phyloP scores from a whole-genome alignment of 2,329 filamentous ascomycete species.

The Colletotrichum spaethianum region DNA sequence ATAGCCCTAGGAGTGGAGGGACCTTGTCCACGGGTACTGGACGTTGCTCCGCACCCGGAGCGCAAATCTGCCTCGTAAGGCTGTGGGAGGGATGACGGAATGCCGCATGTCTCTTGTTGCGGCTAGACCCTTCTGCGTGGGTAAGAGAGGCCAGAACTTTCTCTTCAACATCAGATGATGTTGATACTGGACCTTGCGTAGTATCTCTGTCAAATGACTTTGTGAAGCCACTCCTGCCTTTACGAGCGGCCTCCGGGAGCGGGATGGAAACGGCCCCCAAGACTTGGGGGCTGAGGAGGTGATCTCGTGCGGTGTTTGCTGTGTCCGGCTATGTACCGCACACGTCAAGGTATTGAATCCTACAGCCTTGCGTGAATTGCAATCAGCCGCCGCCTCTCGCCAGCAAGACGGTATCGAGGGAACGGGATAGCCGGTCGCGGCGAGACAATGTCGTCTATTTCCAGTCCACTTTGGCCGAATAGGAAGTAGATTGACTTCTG shows the following conservation, averaged over 20 bases:
- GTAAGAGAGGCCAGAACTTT: not conserved
- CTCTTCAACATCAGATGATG: not conserved
- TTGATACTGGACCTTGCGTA: not conserved
- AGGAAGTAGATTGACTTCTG: not conserved
- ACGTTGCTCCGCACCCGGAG: not conserved
- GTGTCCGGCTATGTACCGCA: not conserved
- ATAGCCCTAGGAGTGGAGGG: slow-evolving; percentile 21
- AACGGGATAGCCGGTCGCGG: too few relatives aligned
- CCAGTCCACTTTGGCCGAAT: not conserved
- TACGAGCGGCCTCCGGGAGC: slow-evolving; percentile 26
- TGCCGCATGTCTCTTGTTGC: not conserved
- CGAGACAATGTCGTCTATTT: not conserved
- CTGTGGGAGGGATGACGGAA: not conserved
- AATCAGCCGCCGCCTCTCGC: not conserved
- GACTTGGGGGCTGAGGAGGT: slow-evolving; percentile 22
- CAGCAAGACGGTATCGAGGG: not conserved
- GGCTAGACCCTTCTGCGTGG: slow-evolving; percentile 2
- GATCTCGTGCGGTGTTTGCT: not conserved
- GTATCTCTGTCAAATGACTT: not conserved
- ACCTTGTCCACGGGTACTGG: not conserved
- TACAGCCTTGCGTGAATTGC: slow-evolving; percentile 9
- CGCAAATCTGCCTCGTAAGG: slow-evolving; percentile 34
- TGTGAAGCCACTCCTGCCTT: not conserved
- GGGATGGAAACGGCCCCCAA: slow-evolving; percentile 20
- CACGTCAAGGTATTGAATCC: slow-evolving; percentile 10